These are phyloP conservation scores for Sisymbrium altissimum DNA, from an alignment of 345 rosid species.

Conservation along the genomic window DNA sequence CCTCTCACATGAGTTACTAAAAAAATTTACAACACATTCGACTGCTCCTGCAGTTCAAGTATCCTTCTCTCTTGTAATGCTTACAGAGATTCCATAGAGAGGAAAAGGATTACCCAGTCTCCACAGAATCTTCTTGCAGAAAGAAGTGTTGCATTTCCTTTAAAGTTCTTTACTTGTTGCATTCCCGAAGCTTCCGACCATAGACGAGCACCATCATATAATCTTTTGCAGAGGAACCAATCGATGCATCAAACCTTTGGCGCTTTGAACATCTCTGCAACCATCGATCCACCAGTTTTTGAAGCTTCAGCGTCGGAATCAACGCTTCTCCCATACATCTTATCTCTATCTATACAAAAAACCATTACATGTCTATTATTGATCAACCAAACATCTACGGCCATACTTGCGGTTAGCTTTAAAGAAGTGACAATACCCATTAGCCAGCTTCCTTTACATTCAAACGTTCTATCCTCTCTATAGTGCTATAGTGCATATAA, in stretches of 20 bases:
- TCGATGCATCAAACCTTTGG: conserved; percentile 42
- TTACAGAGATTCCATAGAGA: neutral
- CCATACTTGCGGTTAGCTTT: neutral
- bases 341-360: conserved; percentile 63
- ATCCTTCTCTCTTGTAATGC: neutral
- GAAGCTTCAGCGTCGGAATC: conserved; percentile 51
- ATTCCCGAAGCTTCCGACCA: conserved; percentile 43
- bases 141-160: too few species aligned
- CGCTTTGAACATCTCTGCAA: conserved; percentile 47
- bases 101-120: neutral
- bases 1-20: neutral
- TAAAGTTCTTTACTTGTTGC: conserved; percentile 9
- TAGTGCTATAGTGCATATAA: conserved; percentile 15
- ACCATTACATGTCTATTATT: neutral
- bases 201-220: conserved; percentile 74
- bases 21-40: neutral
- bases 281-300: conserved; percentile 69
- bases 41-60: neutral
- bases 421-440: neutral
- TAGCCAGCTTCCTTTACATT: neutral
- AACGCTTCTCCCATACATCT: conserved; percentile 75
- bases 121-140: conserved; percentile 2
- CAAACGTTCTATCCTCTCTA: neutral
- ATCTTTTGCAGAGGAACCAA: conserved; percentile 83
- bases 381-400: neutral